phyloP scores from a whole-genome alignment of 176 grass and related monocot species.

The Triticum urartu region DNA sequence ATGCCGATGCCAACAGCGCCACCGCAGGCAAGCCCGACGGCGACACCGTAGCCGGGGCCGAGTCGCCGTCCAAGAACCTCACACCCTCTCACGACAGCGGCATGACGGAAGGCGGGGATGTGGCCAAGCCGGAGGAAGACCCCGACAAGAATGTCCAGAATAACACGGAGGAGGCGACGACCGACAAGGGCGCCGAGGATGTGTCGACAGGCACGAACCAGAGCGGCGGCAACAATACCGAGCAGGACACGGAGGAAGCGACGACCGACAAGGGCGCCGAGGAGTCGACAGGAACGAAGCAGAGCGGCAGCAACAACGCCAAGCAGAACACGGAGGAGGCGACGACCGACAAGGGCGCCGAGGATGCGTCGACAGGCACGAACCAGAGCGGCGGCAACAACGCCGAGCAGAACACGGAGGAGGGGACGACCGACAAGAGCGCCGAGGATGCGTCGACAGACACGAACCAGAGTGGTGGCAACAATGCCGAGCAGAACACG shows the following conservation, averaged over 20 bases:
- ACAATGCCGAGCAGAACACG: neutral
- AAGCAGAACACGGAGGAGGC: neutral
- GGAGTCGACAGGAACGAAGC: constrained; percentile 7
- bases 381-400: neutral
- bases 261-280: neutral
- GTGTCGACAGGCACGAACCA: neutral
- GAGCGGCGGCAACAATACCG: neutral
- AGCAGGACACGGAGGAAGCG: neutral
- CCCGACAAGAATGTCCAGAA: constrained; percentile 38
- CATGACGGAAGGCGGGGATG: constrained; percentile 59
- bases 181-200: neutral
- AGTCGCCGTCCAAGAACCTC: constrained; percentile 40
- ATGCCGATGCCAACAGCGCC: neutral
- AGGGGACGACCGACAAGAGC: neutral
- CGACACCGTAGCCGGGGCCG: neutral
- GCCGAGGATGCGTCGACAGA: constrained; percentile 27
- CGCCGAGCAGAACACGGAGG: neutral
- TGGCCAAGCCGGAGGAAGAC: constrained; percentile 52
- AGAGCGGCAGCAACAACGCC: neutral
- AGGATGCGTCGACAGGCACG: neutral
- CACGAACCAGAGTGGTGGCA: neutral
- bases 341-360: neutral
- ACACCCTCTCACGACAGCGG: constrained; percentile 66
- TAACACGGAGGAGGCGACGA: neutral
- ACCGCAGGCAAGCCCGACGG: neutral